phyloP scores from a whole-genome alignment of 2,329 filamentous ascomycete genomes.

The Pseudogymnoascus sp. region DNA sequence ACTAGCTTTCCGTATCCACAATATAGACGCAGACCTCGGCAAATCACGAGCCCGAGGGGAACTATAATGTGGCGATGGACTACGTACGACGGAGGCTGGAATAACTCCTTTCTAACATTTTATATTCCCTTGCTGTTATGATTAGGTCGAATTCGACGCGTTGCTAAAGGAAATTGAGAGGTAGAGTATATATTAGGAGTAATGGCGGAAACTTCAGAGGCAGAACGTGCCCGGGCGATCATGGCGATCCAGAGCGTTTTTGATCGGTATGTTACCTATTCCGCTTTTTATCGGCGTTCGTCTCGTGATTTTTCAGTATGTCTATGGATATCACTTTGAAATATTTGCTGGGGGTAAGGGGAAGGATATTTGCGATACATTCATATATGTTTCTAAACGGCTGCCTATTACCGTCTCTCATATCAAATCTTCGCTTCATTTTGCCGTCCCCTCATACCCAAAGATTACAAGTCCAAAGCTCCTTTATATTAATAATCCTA shows the following conservation, averaged over 20 bases:
- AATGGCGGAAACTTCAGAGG: not conserved
- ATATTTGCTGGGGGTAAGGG: not conserved
- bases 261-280: slow-evolving; percentile 19
- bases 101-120: not conserved
- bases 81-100: not conserved
- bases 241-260: slow-evolving; percentile 23
- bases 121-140: not conserved
- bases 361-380: not conserved
- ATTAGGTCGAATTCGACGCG: not conserved
- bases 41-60: not conserved
- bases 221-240: slow-evolving; percentile 17
- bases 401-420: not conserved
- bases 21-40: not conserved
- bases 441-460: not conserved
- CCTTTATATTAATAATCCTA: slow-evolving; percentile 1
- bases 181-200: not conserved
- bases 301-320: not conserved
- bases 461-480: not conserved
- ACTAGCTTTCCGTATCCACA: not conserved
- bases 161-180: not conserved
- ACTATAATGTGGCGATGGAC: not conserved
- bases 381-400: not conserved
- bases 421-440: not conserved
- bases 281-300: not conserved
- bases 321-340: not conserved